phyloP scores from a whole-genome alignment of 441 rosid species.

The Melastoma candidum region DNA sequence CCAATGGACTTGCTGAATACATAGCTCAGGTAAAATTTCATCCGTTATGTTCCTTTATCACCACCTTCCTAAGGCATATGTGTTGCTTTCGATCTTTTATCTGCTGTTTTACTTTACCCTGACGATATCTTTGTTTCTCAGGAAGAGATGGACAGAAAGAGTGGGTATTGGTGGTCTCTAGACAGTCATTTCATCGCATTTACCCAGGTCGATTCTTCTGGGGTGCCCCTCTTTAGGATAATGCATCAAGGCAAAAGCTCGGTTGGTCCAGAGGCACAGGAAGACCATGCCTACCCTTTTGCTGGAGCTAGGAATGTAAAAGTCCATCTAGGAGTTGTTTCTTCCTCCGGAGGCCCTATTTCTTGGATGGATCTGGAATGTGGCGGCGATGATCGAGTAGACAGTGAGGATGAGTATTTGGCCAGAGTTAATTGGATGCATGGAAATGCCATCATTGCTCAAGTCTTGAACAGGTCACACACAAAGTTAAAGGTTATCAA shows the following conservation, averaged over 20 bases:
- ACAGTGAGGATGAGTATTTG: constrained; percentile 61
- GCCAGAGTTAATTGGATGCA: constrained; percentile 91
- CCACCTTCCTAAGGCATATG: constrained; percentile 1
- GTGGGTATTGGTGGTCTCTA: constrained; percentile 96
- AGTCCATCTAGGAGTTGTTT: constrained; percentile 83
- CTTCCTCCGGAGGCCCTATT: constrained; percentile 54
- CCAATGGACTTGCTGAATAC: constrained; percentile 93
- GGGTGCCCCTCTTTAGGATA: constrained; percentile 71
- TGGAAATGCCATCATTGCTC: constrained; percentile 56
- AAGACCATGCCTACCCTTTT: constrained; percentile 95
- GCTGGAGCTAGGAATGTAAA: constrained; percentile 82
- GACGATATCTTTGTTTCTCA: constrained; percentile 20
- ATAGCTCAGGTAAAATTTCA: constrained; percentile 73
- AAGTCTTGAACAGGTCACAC: constrained; percentile 78
- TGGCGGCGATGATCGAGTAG: constrained; percentile 44
- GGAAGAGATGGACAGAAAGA: constrained; percentile 98
- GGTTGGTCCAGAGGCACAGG: constrained; percentile 74
- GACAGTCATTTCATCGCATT: constrained; percentile 82
- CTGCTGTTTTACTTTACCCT: constrained; percentile 5
- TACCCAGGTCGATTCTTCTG: constrained; percentile 70
- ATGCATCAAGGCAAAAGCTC: constrained; percentile 91
- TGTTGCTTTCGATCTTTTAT: constrained; percentile 2
- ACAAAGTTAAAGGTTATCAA: constrained; percentile 49
- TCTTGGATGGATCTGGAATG: constrained; percentile 83
- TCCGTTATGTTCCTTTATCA: constrained; percentile 2